A percentile compares a stretch with the other conserved stretches of the same genome.
phyloP scores from a whole-genome alignment of 2,329 filamentous ascomycete genomes.

The Tolypocladium ovalisporum region DNA sequence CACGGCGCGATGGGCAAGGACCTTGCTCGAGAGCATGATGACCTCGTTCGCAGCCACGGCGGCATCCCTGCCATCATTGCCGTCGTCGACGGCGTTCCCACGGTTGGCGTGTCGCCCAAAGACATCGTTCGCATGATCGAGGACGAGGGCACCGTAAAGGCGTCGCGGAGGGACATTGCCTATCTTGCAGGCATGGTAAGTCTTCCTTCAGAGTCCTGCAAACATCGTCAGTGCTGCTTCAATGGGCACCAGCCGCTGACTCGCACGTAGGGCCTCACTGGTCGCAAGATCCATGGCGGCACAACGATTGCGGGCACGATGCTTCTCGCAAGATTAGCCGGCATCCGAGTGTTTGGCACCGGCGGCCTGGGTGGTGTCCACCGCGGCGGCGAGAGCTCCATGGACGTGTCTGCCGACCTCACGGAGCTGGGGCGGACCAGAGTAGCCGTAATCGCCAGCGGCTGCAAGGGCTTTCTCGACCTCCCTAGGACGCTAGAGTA shows the following conservation, averaged over 20 bases:
- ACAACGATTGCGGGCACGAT: conserved; percentile 93
- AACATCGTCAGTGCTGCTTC: background rate
- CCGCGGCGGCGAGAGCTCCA: conserved; percentile 69
- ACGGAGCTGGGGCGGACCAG: conserved; percentile 86
- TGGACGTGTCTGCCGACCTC: conserved; percentile 93
- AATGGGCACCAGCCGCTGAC: background rate
- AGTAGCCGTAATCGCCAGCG: conserved; percentile 78
- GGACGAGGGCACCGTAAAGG: conserved; percentile 61
- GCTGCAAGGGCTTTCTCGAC: conserved; percentile 94
- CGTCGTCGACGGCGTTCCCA: conserved; percentile 71
- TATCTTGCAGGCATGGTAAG: conserved; percentile 68
- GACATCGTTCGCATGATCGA: conserved; percentile 66
- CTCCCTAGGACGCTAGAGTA: conserved; percentile 79
- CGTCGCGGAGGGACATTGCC: conserved; percentile 77
- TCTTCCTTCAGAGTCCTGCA: background rate
- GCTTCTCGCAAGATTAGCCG: conserved; percentile 74
- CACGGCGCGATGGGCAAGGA: conserved; percentile 75
- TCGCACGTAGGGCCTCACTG: conserved; percentile 44
- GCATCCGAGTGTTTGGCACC: conserved; percentile 88
- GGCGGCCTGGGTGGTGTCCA: conserved; percentile 93
- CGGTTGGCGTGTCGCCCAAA: conserved; percentile 62
- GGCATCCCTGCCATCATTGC: conserved; percentile 86
- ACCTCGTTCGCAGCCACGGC: conserved; percentile 69
- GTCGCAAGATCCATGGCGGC: conserved; percentile 67
- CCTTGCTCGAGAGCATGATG: conserved; percentile 69